Evolutionary conservation across 768 basidiomycete genomes (phyloP).

Genomic region (Rhizopogon vinicolor): DNA sequence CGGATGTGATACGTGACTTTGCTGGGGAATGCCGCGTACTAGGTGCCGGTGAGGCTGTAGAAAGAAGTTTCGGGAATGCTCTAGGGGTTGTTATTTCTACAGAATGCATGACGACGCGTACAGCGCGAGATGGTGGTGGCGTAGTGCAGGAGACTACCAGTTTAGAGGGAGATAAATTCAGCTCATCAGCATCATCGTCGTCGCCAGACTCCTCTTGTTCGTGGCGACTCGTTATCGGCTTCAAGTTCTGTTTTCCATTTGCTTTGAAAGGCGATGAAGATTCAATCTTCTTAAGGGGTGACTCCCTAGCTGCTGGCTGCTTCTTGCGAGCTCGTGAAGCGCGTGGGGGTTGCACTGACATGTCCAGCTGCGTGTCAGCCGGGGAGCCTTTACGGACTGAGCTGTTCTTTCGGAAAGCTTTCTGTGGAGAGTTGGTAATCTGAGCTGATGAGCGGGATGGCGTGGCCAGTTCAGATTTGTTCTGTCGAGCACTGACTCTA

Average conservation of each 20-base stretch:
- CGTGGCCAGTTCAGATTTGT: neutral
- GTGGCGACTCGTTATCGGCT: neutral
- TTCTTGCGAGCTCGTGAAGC: neutral
- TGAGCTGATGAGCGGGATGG: neutral
- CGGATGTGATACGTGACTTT: slow-evolving; percentile 15
- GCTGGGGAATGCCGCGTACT: neutral
- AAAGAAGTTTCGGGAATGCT: slow-evolving; percentile 1
- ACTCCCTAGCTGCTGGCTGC: neutral
- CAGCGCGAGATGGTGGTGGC: slow-evolving; percentile 12
- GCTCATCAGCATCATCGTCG: slow-evolving; percentile 22
- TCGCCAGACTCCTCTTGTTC: neutral
- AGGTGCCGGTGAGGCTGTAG: slow-evolving; percentile 10
- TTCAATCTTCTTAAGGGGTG: slow-evolving; percentile 1
- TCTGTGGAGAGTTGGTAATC: neutral
- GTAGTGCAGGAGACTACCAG: slow-evolving; percentile 14
- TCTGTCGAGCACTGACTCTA: slow-evolving; percentile 14
- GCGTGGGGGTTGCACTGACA: slow-evolving; percentile 1
- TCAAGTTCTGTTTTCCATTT: neutral
- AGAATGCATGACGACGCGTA: slow-evolving; percentile 25
- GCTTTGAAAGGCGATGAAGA: neutral
- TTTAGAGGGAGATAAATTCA: slow-evolving; percentile 17
- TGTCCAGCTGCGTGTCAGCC: neutral
- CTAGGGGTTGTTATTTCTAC: slow-evolving; percentile 27
- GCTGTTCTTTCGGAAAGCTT: neutral
- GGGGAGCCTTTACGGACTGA: neutral